Evolutionary conservation across 192 early-diverging fungal species (phyloP), one percentile per base, ranked within the genome.

Genomic region (Linderina pennispora): DNA sequence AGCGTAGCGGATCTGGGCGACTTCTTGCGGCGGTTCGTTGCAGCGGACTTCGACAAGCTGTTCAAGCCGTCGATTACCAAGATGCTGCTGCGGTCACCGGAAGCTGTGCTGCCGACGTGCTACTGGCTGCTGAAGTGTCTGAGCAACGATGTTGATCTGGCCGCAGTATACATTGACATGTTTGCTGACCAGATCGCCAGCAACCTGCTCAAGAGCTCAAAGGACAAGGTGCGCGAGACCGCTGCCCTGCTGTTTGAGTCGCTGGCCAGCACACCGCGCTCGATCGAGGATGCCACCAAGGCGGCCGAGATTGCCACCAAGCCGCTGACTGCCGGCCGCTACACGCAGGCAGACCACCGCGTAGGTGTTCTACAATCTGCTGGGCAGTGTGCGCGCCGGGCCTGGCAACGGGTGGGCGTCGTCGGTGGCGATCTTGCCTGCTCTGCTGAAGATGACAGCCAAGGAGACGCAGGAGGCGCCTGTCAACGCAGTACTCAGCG

Each of bases 71-170:
- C 77, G 26, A 69, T 87, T n/a, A 79, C 87, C 31, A 80, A 84
- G 34, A 77, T 90, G 60, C 74, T 90, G 44, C 65, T 95, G 37
- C 81, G 92, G 34, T 87, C 92, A 9, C 92, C 92, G 13, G 92
- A 93, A 47, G 75, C 83, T 38, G 80, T 84, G 23, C 72, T 91
- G 34, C 50, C 17, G 71, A 86, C 46, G 76, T 84, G 67, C 5
- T 56, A 77, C 15, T 60, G 54, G 32, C 50, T 95, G 31, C 83
- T 86, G 50, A 54, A 74, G 52, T 66, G 76, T 14, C 54, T 93
- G 20, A 57, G 66, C 17, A 38, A 50, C 19, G 65, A 74, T 18
- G 59, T 46, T 15, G 71, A 79, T 18, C 21, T 90, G 23, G 40
- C 74, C 21, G 69, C 77, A n/a, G 60, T 92, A 43, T 77, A 71